Conservation (phyloP, 768 basidiomycete species). For the Chiua virens region DNA sequence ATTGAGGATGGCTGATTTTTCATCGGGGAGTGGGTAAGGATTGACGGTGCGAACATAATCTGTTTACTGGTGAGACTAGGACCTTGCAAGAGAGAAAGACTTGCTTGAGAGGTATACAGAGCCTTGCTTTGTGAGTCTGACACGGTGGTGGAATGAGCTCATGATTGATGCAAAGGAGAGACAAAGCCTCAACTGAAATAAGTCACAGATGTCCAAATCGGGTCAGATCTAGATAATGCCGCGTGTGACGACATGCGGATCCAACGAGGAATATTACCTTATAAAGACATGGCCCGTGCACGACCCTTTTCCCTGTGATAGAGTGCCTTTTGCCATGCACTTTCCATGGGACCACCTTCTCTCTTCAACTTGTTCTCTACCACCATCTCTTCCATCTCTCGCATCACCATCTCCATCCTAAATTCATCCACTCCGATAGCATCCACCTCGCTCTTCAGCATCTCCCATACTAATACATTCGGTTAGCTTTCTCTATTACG, state of each 20-base stretch:
- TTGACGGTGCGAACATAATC: slow-evolving; percentile 19
- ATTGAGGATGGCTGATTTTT: slow-evolving; percentile 17
- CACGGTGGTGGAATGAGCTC: not conserved
- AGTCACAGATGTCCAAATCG: slow-evolving; percentile 10
- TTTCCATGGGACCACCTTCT: slow-evolving; percentile 54
- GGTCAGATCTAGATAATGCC: slow-evolving; percentile 6
- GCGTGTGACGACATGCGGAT: too few species aligned
- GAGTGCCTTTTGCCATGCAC: slow-evolving; percentile 50
- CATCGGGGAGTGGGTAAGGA: slow-evolving; percentile 7
- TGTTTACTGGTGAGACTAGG: slow-evolving; percentile 1
- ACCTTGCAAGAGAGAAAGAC: not conserved
- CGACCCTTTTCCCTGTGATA: slow-evolving; percentile 9
- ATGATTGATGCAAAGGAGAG: not conserved
- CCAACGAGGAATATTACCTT: slow-evolving; percentile 15
- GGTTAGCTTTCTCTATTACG: slow-evolving; percentile 2
- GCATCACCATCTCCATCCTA: slow-evolving; percentile 42
- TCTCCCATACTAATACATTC: slow-evolving; percentile 44
- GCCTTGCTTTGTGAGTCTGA: slow-evolving; percentile 7
- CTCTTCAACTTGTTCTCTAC: slow-evolving; percentile 62
- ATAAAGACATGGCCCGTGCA: slow-evolving; percentile 30
- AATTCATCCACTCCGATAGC: slow-evolving; percentile 42
- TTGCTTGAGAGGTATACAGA: not conserved
- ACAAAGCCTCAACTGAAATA: not conserved
- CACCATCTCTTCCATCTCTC: slow-evolving; percentile 65
- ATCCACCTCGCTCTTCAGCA: slow-evolving; percentile 55